Conservation (phyloP, 768 basidiomycete genomes). For the Collybia sp. region DNA sequence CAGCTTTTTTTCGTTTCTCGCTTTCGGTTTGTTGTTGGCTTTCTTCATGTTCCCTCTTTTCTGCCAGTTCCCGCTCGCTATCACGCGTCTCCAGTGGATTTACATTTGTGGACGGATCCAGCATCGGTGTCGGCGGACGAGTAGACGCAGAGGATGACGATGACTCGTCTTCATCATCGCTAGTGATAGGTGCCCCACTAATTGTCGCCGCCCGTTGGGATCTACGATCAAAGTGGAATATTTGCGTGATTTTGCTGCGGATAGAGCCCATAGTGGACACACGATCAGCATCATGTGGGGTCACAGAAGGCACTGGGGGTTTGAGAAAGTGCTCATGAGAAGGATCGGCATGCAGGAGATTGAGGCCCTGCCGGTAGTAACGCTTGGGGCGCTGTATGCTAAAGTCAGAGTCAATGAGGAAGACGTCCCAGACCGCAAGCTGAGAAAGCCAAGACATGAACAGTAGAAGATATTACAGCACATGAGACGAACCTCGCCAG, state of each 20-base stretch:
- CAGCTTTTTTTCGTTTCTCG: slow-evolving; percentile 37
- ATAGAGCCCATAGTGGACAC: slow-evolving; percentile 45
- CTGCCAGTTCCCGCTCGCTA: slow-evolving; percentile 10
- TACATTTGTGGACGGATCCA: slow-evolving; percentile 77
- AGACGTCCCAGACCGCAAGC: slow-evolving; percentile 90
- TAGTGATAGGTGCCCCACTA: slow-evolving; percentile 9
- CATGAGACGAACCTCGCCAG: slow-evolving; percentile 61
- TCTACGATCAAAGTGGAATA: slow-evolving; percentile 30
- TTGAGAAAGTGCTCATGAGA: slow-evolving; percentile 4
- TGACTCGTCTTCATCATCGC: slow-evolving; percentile 20
- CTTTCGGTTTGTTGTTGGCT: slow-evolving; percentile 26
- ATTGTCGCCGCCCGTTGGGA: slow-evolving; percentile 10
- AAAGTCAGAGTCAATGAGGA: slow-evolving; percentile 87
- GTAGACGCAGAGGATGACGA: slow-evolving; percentile 33
- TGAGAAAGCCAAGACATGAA: slow-evolving; percentile 20
- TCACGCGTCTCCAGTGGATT: slow-evolving; percentile 42
- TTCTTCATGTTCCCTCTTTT: slow-evolving; percentile 17
- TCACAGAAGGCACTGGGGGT: background rate
- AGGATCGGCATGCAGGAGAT: slow-evolving; percentile 43
- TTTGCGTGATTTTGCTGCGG: slow-evolving; percentile 37
- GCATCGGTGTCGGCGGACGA: slow-evolving; percentile 49
- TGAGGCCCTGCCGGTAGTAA: slow-evolving; percentile 82
- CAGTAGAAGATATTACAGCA: background rate
- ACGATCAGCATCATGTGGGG: slow-evolving; percentile 21
- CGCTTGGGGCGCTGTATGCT: slow-evolving; percentile 86